Evolutionary conservation across 2,329 filamentous ascomycete species (phyloP).

Genomic region (Aspergillus nomiae): DNA sequence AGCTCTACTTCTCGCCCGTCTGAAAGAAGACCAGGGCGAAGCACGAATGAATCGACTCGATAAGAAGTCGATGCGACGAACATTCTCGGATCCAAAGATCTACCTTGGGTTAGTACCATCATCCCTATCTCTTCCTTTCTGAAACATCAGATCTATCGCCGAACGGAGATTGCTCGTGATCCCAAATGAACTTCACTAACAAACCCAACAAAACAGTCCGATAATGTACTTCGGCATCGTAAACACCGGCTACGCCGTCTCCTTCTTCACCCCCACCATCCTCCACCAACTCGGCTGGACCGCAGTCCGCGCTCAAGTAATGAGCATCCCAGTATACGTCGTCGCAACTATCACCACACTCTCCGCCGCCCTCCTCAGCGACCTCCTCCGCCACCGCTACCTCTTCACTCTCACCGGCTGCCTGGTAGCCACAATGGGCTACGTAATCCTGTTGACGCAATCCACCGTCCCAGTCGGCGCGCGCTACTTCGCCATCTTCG

Average conservation of each 20-base stretch:
- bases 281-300: slow-evolving; percentile 57
- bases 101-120: slow-evolving; percentile 41
- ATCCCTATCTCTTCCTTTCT: not conserved
- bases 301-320: slow-evolving; percentile 52
- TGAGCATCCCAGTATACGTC: slow-evolving; percentile 59
- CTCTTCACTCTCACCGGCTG: slow-evolving; percentile 57
- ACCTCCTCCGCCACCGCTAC: slow-evolving; percentile 55
- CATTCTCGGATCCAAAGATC: slow-evolving; percentile 44
- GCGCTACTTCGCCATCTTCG: slow-evolving; percentile 58
- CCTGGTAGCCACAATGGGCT: slow-evolving; percentile 55
- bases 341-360: slow-evolving; percentile 64
- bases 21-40: slow-evolving; percentile 47
- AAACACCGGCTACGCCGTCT: slow-evolving; percentile 49
- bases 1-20: slow-evolving; percentile 43
- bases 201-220: slow-evolving; percentile 37
- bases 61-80: slow-evolving; percentile 49
- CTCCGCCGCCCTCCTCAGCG: slow-evolving; percentile 52
- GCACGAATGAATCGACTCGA: slow-evolving; percentile 57
- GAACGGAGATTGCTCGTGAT: too few relatives aligned
- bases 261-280: slow-evolving; percentile 47
- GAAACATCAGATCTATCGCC: too few relatives aligned
- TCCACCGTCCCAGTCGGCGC: slow-evolving; percentile 49
- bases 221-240: slow-evolving; percentile 66
- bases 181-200: slow-evolving; percentile 12
- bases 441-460: slow-evolving; percentile 57